Conservation (phyloP, 192 early-diverging fungal species). For the Backusella australiensis region DNA sequence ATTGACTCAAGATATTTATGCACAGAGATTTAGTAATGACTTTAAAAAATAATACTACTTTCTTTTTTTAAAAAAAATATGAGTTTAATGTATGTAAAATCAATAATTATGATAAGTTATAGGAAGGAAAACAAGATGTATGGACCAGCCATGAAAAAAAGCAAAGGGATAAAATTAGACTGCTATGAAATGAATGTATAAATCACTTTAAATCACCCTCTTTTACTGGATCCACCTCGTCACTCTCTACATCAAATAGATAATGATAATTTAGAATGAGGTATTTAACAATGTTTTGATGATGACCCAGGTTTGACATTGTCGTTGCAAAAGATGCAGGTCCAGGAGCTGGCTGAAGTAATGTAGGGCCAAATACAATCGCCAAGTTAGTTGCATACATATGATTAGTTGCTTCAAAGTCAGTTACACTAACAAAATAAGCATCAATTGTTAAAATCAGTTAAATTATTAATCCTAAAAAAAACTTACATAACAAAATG, state of each 20-base stretch:
- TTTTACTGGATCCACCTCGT: conserved; percentile 28
- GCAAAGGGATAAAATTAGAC: neutral
- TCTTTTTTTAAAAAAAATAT: neutral
- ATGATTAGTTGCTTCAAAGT: conserved; percentile 76
- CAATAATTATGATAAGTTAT: neutral
- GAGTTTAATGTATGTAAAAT: neutral
- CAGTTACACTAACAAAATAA: conserved; percentile 51
- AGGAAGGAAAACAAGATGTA: neutral
- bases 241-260: conserved; percentile 70
- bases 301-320: conserved; percentile 74
- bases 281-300: conserved; percentile 70
- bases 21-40: neutral
- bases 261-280: conserved; percentile 77
- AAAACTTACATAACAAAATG: conserved; percentile 58
- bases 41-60: neutral
- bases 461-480: neutral
- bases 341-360: conserved; percentile 66
- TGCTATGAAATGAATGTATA: neutral
- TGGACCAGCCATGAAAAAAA: neutral
- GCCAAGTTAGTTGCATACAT: conserved; percentile 91
- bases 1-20: neutral
- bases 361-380: conserved; percentile 94
- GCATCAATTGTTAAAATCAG: neutral
- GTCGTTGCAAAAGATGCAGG: conserved; percentile 57
- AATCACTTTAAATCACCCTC: neutral